Evolutionary conservation across 164 flowering plant species (phyloP), one percentile per base, ranked within the genome.

Genomic region (Stephania cephalantha): DNA sequence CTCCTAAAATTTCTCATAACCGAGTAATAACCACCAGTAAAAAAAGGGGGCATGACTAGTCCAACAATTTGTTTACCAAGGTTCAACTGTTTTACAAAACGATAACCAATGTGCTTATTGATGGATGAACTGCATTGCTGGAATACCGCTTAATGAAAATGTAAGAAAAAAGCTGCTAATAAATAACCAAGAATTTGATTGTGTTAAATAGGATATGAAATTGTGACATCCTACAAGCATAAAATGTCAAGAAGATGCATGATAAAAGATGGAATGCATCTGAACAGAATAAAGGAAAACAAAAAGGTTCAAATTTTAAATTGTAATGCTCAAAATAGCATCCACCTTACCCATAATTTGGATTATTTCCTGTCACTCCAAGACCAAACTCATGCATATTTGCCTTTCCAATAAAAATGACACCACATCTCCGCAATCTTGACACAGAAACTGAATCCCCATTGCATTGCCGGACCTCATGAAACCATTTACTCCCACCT

Each of bases 311-410:
- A n/a, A n/a, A 50, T 5, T 46, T 65, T 31, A 66, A 73, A 74
- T 53, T 4, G 29, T 20, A 15, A 67, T 30, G 10, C 68, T 35
- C 9, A 67, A 52, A 46, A 42, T 61, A 42, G 9, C 65, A 30
- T 22, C 55, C 31, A 18, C 74, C 80, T 73, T 81, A 94, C 98
- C 97, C 98, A 80, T 94, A 86, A 74, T 95, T 90, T 52, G 97
- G 84, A 86, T 91, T 95, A 76, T 90, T 95, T 83, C 99, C 98
- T 31, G 96, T 91, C 35, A 96, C 91, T 58, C 99, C 99, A 82
- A 91, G 83, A 76, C 99, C 98, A 74, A 95, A 69, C 75, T 95
- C 98, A 85, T 95, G 99, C 99, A 95, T 91, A 83, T 95, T 93
- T 78, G 98, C 95, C 86, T 95, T 95, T 55, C 99, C 99, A 11